Conservation (phyloP, 2,329 filamentous ascomycete species). For the Xylariaceae sp. region DNA sequence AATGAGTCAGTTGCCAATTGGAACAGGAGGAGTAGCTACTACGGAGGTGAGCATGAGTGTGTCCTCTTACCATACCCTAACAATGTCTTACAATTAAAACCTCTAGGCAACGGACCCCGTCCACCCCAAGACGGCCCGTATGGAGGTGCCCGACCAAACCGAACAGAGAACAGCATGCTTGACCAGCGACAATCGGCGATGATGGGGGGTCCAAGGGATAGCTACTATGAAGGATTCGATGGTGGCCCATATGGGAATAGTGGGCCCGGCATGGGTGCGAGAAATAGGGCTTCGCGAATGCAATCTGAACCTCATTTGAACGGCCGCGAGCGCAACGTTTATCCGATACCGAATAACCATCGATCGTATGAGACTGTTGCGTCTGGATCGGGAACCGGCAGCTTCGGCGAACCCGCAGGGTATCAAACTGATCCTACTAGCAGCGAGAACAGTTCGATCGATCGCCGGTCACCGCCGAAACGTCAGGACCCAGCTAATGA, state of each 20-base stretch:
- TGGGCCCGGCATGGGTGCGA: slow-evolving; percentile 35
- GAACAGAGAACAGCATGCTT: slow-evolving; percentile 49
- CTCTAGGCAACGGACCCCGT: slow-evolving; percentile 47
- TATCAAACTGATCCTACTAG: slow-evolving; percentile 85
- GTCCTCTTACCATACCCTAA: slow-evolving; percentile 8
- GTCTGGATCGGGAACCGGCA: slow-evolving; percentile 73
- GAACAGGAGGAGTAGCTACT: slow-evolving; percentile 59
- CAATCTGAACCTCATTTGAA: slow-evolving; percentile 54
- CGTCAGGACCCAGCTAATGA: slow-evolving; percentile 62
- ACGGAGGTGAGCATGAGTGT: slow-evolving; percentile 33
- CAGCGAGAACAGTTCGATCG: slow-evolving; percentile 91
- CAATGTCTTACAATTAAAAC: slow-evolving; percentile 19
- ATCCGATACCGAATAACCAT: slow-evolving; percentile 68
- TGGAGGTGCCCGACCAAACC: slow-evolving; percentile 48
- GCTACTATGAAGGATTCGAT: slow-evolving; percentile 50
- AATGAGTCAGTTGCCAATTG: slow-evolving; percentile 52
- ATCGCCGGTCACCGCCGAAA: slow-evolving; percentile 68
- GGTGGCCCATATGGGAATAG: slow-evolving; percentile 43
- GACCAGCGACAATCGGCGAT: slow-evolving; percentile 45
- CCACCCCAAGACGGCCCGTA: slow-evolving; percentile 61
- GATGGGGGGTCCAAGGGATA: slow-evolving; percentile 43
- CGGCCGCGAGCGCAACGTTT: slow-evolving; percentile 52
- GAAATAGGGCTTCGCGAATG: slow-evolving; percentile 49
- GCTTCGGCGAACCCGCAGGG: slow-evolving; percentile 73
- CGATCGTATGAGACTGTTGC: slow-evolving; percentile 87